Evolutionary conservation across 805 yeast genomes (phyloP), one percentile per base, ranked within the genome.

Genomic region (Cyberlindnera euphorbiae): DNA sequence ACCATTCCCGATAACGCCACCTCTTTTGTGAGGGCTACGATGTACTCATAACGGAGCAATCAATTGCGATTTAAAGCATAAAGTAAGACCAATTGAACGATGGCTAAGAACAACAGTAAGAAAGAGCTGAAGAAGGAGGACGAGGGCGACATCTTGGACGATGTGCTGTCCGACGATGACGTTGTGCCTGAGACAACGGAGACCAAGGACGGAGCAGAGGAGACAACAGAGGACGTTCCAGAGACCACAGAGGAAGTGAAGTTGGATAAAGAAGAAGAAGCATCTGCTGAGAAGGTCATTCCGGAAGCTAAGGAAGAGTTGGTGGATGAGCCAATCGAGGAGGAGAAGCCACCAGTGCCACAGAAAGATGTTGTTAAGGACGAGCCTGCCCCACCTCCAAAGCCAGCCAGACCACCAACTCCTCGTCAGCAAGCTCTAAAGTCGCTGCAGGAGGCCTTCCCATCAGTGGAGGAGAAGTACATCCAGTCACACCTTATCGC

Each of bases 401-500:
- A 54, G 42, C 82, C 82, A 12, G 55, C 64, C 18, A 69, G 90
- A 47, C 93, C 93, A 7, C 58, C 70, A 19, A 72, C 83, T 5
- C 82, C 86, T 16, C 63, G 67, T 26, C 63, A 73, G 19, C 66
- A 68, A 47, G 69, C 79, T 24, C 63, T 69, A 42, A 64, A 71
- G 33, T 80, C 85, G 28, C 67, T 90, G 44, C 68, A 71, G 49
- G 95, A 86, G 16, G 97, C 97, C 0, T 90, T 90, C 58, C 97
- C 98, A 1, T 63, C 67, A 13, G 60, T 78, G 17, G 95, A 87
- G 28, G 82, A 73, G 21, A 74, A 77, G 43, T 74, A 79, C 49
- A 68, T 86, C 44, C 76, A 79, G 36, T 88, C 95, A 19, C 80
- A 86, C 1, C 66, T 89, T 38, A 84, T 93, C 55, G 97, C 97